Evolutionary conservation across 176 grass and related monocot species (phyloP), one percentile per base, ranked within the genome.

Genomic region (Cenchrus americanus): DNA sequence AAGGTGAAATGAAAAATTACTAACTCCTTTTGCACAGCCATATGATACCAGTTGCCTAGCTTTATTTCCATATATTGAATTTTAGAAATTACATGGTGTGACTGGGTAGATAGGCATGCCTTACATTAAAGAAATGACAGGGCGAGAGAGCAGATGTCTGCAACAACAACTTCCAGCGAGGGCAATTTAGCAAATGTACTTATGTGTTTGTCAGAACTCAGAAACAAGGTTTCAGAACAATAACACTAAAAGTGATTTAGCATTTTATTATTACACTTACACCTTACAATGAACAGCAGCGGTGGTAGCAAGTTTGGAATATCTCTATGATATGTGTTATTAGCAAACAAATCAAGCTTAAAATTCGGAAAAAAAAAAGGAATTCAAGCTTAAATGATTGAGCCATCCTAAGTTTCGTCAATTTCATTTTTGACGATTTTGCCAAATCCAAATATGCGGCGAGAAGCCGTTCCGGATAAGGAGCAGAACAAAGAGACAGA

Each of bases 401-500:
- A 5, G 10, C 15, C 21, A 42, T 21, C 15, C 49, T 14, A 10
- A 14, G 3, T 14, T 27, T 67, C 59, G 1, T 58, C 17, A 66
- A 69, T 71, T 17, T 5, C 37, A 23, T 10, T 14, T 37, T 51
- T 7, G 21, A 49, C 14, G 50, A 22, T 46, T 73, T 41, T 19
- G 19, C 37, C 19, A 27, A 76, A 51, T n/a, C 59, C 11, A 7
- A 73, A 27, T 5, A 1, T 5, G 19, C 17, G 23, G 48, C 42
- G 43, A 69, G 24, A 66, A 65, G 61, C 8, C 18, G 57, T 27
- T 19, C 3, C 26, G 26, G 34, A 82, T 43, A 32, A 80, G 10
- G 15, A 19, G n/a, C 4, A 70, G 11, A 19, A 17, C 4, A 70
- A 52, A 7, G 4, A 90, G n/a, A 85, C 87, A 50, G 5, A 98